Evolutionary conservation across 306 rosid species (phyloP).

Genomic region (Pyrus pyrifolia): DNA sequence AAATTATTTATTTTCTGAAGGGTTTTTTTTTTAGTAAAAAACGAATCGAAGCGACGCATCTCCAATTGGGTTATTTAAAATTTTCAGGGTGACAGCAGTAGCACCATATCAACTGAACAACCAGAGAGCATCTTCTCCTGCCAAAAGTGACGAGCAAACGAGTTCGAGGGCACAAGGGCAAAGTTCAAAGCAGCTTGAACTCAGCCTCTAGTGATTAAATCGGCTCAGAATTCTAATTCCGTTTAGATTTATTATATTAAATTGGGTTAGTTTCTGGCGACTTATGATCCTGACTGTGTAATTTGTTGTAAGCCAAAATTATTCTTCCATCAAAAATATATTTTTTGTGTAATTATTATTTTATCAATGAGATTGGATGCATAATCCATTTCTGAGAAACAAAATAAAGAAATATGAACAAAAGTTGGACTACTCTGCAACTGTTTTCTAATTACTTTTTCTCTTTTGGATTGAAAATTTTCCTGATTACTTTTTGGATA

Average conservation of each 20-base stretch:
- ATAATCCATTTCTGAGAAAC: background rate
- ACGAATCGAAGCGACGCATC: background rate
- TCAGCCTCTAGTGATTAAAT: conserved; percentile 31
- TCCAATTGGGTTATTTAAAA: background rate
- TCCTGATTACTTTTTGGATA: too few relatives aligned
- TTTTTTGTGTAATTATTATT: background rate
- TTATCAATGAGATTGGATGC: background rate
- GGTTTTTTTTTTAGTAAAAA: too few relatives aligned
- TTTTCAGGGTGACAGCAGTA: conserved; percentile 55
- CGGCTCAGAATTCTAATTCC: conserved; percentile 14
- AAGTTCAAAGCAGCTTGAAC: conserved; percentile 48
- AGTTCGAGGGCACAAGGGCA: conserved; percentile 20
- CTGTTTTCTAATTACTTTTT: too few relatives aligned
- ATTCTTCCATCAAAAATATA: background rate
- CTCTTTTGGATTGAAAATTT: too few relatives aligned
- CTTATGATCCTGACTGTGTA: background rate
- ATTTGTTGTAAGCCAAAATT: background rate
- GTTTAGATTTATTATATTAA: background rate
- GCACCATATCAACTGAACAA: conserved; percentile 61
- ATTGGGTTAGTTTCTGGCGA: background rate
- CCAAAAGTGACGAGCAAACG: conserved; percentile 27
- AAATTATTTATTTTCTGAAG: background rate
- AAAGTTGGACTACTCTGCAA: too few relatives aligned
- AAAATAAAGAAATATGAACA: too few relatives aligned
- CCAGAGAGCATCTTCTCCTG: background rate